A percentile compares a stretch with the other conserved stretches of the same genome.
Conservation (phyloP, 371 early-diverging fungal species). For the Mucor circinelloides region DNA sequence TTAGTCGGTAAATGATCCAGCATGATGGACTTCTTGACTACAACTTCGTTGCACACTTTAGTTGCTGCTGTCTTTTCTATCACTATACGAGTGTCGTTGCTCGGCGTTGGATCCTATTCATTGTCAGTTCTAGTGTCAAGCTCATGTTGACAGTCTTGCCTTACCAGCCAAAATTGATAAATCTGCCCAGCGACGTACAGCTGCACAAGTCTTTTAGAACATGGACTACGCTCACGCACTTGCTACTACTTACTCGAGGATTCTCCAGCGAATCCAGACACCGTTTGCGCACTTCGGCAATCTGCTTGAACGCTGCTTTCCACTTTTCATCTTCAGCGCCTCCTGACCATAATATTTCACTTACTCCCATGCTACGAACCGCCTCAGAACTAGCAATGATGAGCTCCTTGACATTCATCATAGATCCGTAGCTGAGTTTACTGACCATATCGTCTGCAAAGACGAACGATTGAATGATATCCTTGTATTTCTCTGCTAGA, state of each 20-base stretch:
- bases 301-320: slow-evolving; percentile 41
- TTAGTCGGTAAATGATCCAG: slow-evolving; percentile 53
- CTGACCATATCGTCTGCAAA: slow-evolving; percentile 57
- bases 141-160: neutral
- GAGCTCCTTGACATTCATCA: slow-evolving; percentile 54
- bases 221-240: neutral
- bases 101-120: slow-evolving; percentile 45
- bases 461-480: slow-evolving; percentile 47
- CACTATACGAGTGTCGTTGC: slow-evolving; percentile 49
- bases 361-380: slow-evolving; percentile 31
- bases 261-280: slow-evolving; percentile 38
- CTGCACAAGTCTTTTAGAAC: slow-evolving; percentile 11
- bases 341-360: slow-evolving; percentile 40
- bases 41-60: slow-evolving; percentile 45
- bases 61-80: slow-evolving; percentile 43
- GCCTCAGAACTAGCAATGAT: slow-evolving; percentile 52
- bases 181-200: slow-evolving; percentile 52
- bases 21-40: slow-evolving; percentile 45
- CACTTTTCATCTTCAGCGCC: slow-evolving; percentile 39
- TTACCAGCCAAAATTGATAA: slow-evolving; percentile 55
- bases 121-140: neutral
- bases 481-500: slow-evolving; percentile 48
- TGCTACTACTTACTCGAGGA: slow-evolving; percentile 40
- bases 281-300: slow-evolving; percentile 41
- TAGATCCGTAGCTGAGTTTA: slow-evolving; percentile 52